These are phyloP conservation scores for Schwanniomyces etchellsii DNA, from an alignment of 1,139 yeast species.

Conservation along the genomic window DNA sequence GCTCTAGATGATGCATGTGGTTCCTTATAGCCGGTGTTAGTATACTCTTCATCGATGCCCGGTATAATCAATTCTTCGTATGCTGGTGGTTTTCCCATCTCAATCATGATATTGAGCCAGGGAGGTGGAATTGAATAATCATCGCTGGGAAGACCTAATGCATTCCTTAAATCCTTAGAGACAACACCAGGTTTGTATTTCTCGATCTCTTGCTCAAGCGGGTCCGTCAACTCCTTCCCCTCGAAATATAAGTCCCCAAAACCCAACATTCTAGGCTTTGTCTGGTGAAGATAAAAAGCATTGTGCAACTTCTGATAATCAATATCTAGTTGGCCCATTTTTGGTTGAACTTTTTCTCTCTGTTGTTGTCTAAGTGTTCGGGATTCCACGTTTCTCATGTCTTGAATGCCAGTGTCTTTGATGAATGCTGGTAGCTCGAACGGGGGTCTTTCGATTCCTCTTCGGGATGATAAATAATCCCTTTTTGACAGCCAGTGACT, in stretches of 20 bases:
- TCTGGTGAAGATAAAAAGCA: slow-evolving; percentile 80
- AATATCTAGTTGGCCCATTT: slow-evolving; percentile 79
- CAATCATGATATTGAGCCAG: slow-evolving; percentile 71
- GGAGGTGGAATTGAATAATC: slow-evolving; percentile 56
- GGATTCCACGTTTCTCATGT: slow-evolving; percentile 63
- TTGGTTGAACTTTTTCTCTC: slow-evolving; percentile 85
- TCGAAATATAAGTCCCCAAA: slow-evolving; percentile 82
- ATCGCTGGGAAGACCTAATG: slow-evolving; percentile 63
- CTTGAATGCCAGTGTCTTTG: slow-evolving; percentile 78
- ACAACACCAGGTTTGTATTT: slow-evolving; percentile 64
- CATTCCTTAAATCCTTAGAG: slow-evolving; percentile 53
- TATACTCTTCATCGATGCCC: slow-evolving; percentile 39
- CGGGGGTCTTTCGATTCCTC: slow-evolving; percentile 67
- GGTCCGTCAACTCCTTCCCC: slow-evolving; percentile 59
- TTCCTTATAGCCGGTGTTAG: slow-evolving; percentile 30
- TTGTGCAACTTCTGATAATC: slow-evolving; percentile 80
- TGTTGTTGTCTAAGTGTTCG: slow-evolving; percentile 63
- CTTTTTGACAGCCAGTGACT: slow-evolving; percentile 77
- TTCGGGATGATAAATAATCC: slow-evolving; percentile 68
- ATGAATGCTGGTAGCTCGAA: slow-evolving; percentile 78
- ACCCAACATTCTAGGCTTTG: slow-evolving; percentile 60
- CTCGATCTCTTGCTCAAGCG: slow-evolving; percentile 27
- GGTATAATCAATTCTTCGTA: slow-evolving; percentile 64
- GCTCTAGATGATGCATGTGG: slow-evolving; percentile 7
- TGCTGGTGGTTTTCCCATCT: slow-evolving; percentile 80